A percentile compares a stretch with the other conserved stretches of the same genome.
Evolutionary conservation across 2,329 filamentous ascomycete genomes (phyloP).

Genomic region (Exophiala sideris): DNA sequence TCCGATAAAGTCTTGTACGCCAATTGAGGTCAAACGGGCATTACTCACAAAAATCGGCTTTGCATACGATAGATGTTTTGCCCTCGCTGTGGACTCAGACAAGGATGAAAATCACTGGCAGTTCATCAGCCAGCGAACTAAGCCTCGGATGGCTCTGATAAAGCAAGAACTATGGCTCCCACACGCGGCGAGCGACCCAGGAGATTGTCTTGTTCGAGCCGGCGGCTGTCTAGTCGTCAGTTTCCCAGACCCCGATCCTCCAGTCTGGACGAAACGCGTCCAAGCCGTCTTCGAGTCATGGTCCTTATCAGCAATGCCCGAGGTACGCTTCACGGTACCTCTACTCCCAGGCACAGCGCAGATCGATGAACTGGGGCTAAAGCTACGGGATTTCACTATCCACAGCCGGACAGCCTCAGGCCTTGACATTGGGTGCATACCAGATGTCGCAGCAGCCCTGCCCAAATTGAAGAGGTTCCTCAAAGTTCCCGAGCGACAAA

Average conservation of each 20-base stretch:
- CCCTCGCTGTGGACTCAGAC: constrained; percentile 23
- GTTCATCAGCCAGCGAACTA: constrained; percentile 30
- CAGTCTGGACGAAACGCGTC: constrained; percentile 8
- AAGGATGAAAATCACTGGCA: constrained; percentile 17
- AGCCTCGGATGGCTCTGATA: constrained; percentile 27
- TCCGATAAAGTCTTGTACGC: constrained; percentile 27
- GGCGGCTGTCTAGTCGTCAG: constrained; percentile 23
- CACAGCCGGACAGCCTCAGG: constrained; percentile 18
- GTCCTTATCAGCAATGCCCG: constrained; percentile 10
- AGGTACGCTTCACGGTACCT: constrained; percentile 18
- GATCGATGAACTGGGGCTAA: constrained; percentile 3
- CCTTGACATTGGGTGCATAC: constrained; percentile 16
- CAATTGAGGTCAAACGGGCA: constrained; percentile 23
- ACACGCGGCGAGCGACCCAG: constrained; percentile 6
- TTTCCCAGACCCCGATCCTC: constrained; percentile 17
- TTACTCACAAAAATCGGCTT: constrained; percentile 28
- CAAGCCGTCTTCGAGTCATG: constrained; percentile 18
- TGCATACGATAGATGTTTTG: constrained; percentile 27
- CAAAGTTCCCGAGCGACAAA: constrained; percentile 13
- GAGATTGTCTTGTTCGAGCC: constrained; percentile 19
- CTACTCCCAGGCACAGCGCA: constrained; percentile 8
- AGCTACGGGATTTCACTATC: constrained; percentile 15
- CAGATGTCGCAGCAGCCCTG: constrained; percentile 14
- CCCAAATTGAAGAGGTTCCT: constrained; percentile 25
- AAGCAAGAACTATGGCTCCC: constrained; percentile 26